Base-by-base conservation (phyloP, 768 basidiomycete genomes). In the Pulveroboletus frians region DNA sequence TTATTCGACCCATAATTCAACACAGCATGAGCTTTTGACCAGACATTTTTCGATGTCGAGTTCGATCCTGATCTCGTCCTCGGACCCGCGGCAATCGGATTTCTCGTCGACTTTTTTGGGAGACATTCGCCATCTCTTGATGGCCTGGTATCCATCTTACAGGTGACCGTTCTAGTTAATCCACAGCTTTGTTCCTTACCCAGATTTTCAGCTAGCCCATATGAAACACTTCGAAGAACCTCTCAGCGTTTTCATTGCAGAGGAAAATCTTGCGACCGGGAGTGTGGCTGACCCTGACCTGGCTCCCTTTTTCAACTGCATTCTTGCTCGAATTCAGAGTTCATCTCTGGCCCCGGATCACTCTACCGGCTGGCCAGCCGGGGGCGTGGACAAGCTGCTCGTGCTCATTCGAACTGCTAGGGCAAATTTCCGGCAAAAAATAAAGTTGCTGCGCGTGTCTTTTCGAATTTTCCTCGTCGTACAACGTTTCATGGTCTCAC, bases 201-300 rank as follows among this genome's bases (percentile, higher is more conserved):
- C 38, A 13, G 42, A 37, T 13, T 53, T 17, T 11, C 21, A 89
- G 84, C 68, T 89, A 3, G 71, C 73, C 0, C 72, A 88, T 59
- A 64, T 89, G 63, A 85, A 85, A 52, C 88, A 91, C 62, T 88
- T 86, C 54, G 73, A 74, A 23, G 79, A 86, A 21, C 80, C 83
- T 0, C 63, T 87, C 13, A 72, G 76, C 3, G 42, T 74, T 8
- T 38, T 66, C 47, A 46, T 59, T 31, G 4, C 56, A 43, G 59
- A 55, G 9, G 49, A 46, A 36, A 39, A 3, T 18, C 27, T 56
- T 9, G 15, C 39, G 10, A 55, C 47, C 42, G 21, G 23, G 17
- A 23, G 47, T 15, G 50, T 70, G 23, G 40, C 49, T 18, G 45
- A 60, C 15, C 51, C 55, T 7, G 32, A 47, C 52, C 71, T 57